These are phyloP conservation scores for Ceratobasidium sp. DNA, from an alignment of 1,284 basidiomycete species.

Conservation along the genomic window DNA sequence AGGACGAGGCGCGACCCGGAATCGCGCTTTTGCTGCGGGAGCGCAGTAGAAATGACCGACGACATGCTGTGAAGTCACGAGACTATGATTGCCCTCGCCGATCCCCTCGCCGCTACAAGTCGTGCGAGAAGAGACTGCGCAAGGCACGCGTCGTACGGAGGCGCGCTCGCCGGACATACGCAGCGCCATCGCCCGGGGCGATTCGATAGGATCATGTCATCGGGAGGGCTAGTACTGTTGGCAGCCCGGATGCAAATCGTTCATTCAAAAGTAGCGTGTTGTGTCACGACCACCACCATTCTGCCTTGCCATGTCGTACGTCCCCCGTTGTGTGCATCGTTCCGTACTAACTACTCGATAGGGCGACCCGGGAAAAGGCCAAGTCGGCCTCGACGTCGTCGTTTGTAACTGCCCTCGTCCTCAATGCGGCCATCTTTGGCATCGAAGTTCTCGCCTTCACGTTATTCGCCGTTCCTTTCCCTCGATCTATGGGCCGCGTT, in stretches of 20 bases:
- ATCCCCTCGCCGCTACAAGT: not conserved
- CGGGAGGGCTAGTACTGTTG: not conserved
- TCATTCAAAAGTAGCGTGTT: not conserved
- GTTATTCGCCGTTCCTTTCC: slow-evolving; percentile 77
- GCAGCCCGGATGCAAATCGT: slow-evolving; percentile 16
- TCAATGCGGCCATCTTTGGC: slow-evolving; percentile 70
- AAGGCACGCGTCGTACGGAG: not conserved
- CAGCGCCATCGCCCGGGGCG: no score
- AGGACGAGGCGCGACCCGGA: no score
- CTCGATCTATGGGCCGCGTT: slow-evolving; percentile 84
- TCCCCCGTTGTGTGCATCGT: not conserved
- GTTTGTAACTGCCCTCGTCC: slow-evolving; percentile 81
- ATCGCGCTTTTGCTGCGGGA: not conserved
- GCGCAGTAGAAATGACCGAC: not conserved
- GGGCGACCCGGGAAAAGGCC: slow-evolving; percentile 18
- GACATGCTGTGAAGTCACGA: not conserved
- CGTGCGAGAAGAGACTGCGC: not conserved
- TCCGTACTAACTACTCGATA: not conserved
- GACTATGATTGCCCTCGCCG: no score
- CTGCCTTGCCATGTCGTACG: slow-evolving; percentile 13
- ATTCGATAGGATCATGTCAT: not conserved
- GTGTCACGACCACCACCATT: no score
- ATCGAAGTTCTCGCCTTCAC: slow-evolving; percentile 67
- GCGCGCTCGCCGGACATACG: no score
- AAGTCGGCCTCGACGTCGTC: slow-evolving; percentile 60